Conservation (phyloP, 2,329 filamentous ascomycete species). For the Aureobasidium namibiae region DNA sequence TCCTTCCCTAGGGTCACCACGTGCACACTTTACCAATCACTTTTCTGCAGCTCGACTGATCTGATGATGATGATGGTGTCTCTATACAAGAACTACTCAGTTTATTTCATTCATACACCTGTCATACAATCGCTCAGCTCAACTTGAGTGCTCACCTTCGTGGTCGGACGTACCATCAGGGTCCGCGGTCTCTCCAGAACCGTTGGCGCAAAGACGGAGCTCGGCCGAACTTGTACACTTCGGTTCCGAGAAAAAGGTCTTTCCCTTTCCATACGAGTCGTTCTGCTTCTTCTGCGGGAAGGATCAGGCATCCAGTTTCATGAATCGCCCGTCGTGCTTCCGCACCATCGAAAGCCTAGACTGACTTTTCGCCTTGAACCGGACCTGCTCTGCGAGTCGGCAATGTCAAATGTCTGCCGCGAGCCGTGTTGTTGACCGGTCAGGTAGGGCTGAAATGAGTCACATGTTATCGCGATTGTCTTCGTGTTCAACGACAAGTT, state of each 20-base stretch:
- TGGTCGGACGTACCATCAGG: neutral
- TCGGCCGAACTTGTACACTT: neutral
- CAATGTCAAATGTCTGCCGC: neutral
- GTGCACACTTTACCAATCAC: neutral
- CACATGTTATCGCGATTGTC: neutral
- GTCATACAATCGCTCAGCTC: neutral
- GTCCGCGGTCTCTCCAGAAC: slow-evolving; percentile 4
- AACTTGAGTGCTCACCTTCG: neutral
- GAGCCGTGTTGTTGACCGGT: slow-evolving; percentile 6
- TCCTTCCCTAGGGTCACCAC: slow-evolving; percentile 3
- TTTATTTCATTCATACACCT: neutral
- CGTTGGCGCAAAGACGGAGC: neutral
- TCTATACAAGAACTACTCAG: neutral
- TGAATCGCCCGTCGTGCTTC: neutral
- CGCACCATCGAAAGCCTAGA: neutral
- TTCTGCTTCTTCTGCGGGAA: neutral
- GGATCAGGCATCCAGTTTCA: neutral
- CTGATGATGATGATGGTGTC: neutral
- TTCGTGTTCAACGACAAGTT: neutral
- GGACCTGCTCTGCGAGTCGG: neutral
- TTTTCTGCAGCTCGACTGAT: neutral
- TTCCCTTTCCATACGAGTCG: neutral
- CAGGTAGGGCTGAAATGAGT: neutral
- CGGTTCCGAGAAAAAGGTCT: neutral
- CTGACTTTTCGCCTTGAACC: neutral